A percentile compares a stretch with the other conserved stretches of the same genome.
These are phyloP conservation scores for Aquilaria agallochum DNA, from an alignment of 441 rosid genomes.

Conservation along the genomic window DNA sequence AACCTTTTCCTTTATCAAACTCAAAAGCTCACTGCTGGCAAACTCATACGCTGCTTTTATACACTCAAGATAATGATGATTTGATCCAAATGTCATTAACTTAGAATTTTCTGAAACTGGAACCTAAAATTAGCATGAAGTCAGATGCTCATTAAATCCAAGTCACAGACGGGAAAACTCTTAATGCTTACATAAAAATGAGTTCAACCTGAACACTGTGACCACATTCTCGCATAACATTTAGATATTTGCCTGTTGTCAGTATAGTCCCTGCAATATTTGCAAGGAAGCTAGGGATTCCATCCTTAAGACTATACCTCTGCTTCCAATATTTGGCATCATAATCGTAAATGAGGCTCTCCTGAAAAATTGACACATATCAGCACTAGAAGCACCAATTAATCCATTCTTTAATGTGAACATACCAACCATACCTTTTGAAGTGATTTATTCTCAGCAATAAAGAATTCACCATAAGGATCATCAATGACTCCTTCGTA, in stretches of 20 bases:
- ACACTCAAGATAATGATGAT: constrained; percentile 96
- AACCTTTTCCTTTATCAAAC: constrained; percentile 87
- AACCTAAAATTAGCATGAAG: constrained; percentile 41
- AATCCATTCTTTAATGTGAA: constrained; percentile 6
- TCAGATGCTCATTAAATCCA: constrained; percentile 12
- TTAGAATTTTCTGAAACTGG: constrained; percentile 85
- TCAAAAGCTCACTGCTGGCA: constrained; percentile 79
- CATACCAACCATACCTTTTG: constrained; percentile 55
- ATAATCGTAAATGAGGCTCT: constrained; percentile 89
- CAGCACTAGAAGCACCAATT: constrained; percentile 22
- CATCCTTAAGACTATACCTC: constrained; percentile 89
- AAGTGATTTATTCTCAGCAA: constrained; percentile 85
- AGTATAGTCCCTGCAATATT: constrained; percentile 89
- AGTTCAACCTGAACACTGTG: constrained; percentile 82
- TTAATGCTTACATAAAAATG: constrained; percentile 2
- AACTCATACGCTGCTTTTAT: constrained; percentile 89
- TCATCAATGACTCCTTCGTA: constrained; percentile 97
- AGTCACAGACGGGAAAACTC: constrained; percentile 13
- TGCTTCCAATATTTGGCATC: constrained; percentile 85
- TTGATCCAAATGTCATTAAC: constrained; percentile 75
- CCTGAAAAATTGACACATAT: constrained; percentile 43
- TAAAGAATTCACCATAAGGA: constrained; percentile 97
- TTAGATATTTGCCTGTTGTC: constrained; percentile 92
- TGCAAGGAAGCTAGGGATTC: constrained; percentile 95
- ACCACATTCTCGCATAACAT: constrained; percentile 99